Evolutionary conservation across 2,329 filamentous ascomycete genomes (phyloP), one percentile per base, ranked within the genome.

Genomic region (Colletotrichum salicis): DNA sequence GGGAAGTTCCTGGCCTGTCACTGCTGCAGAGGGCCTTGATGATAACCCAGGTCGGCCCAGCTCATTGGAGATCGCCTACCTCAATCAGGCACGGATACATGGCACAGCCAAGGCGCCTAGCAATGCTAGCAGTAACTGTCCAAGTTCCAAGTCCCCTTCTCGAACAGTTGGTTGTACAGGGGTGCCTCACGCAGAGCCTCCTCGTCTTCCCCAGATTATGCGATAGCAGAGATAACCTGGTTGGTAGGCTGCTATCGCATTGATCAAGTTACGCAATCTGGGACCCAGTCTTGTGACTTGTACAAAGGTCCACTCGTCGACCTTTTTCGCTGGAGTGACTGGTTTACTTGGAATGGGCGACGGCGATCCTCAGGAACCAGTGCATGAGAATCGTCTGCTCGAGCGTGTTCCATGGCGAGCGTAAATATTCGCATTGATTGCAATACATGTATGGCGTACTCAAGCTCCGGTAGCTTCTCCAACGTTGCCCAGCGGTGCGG

Each of bases 161-260:
- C 64, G n/a, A 71, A 62, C 61, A 59, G 61, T 45, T 59, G 41
- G 29, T 31, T 52, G 45, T 55, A 56, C 65, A 56, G 51, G 69
- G 69, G 59, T 71, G 54, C 24, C 45, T 71, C 33, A 22, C 41
- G 11, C 51, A 63, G 52, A 63, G 64, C 68, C 35, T 62, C 59
- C 27, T 52, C 22, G 8, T 8, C 41, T 71, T 64, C 69, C 69
- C 69, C 69, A 55, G 59, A 60, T 71, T 71, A 64, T 69, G 59
- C 55, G 65, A 69, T 69, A 37, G 29, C 37, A 37, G 48, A 33
- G 68, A 68, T 48, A 58, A 24, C 51, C 64, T 37, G 45, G 64
- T 27, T 68, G 41, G 52, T 58, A 64, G 33, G 54, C 59, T 71
- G 57, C 59, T 69, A 71, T 71, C 69, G 69, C 69, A 64, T 71